Evolutionary conservation across 2,329 filamentous ascomycete species (phyloP).

Genomic region (Colletotrichum navitas): DNA sequence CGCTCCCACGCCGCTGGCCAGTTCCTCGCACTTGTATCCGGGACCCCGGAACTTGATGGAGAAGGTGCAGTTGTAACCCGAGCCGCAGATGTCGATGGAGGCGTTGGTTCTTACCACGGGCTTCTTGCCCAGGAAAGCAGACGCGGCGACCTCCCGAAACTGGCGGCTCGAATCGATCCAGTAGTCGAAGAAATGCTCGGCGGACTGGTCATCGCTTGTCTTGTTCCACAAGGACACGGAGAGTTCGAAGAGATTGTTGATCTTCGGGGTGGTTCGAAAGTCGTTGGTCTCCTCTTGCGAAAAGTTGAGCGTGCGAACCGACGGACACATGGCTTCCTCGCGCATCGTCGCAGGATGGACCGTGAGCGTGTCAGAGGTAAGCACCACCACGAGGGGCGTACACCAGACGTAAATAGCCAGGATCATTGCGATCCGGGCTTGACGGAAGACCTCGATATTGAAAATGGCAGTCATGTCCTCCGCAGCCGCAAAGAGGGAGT

Average conservation of each 20-base stretch:
- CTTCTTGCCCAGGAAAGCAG: conserved; percentile 46
- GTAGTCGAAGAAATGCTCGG: conserved; percentile 51
- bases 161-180: conserved; percentile 46
- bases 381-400: conserved; percentile 54
- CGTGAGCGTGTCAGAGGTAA: conserved; percentile 54
- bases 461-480: conserved; percentile 49
- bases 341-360: conserved; percentile 46
- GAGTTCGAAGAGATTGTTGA: conserved; percentile 46
- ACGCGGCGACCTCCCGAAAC: conserved; percentile 47
- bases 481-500: conserved; percentile 51
- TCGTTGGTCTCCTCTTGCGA: conserved; percentile 51
- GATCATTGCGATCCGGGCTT: conserved; percentile 51
- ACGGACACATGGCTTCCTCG: conserved; percentile 48
- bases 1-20: conserved; percentile 48
- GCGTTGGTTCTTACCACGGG: conserved; percentile 46
- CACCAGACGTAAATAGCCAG: conserved; percentile 54
- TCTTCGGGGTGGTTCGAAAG: conserved; percentile 49
- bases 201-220: conserved; percentile 43
- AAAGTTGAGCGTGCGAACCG: conserved; percentile 52
- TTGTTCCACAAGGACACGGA: conserved; percentile 51
- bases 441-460: conserved; percentile 49
- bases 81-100: conserved; percentile 50
- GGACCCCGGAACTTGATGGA: conserved; percentile 51
- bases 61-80: conserved; percentile 53
- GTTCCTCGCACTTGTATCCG: conserved; percentile 52